Base-by-base conservation (phyloP, 371 early-diverging fungal genomes). In the Basidiobolus meristosporus region DNA sequence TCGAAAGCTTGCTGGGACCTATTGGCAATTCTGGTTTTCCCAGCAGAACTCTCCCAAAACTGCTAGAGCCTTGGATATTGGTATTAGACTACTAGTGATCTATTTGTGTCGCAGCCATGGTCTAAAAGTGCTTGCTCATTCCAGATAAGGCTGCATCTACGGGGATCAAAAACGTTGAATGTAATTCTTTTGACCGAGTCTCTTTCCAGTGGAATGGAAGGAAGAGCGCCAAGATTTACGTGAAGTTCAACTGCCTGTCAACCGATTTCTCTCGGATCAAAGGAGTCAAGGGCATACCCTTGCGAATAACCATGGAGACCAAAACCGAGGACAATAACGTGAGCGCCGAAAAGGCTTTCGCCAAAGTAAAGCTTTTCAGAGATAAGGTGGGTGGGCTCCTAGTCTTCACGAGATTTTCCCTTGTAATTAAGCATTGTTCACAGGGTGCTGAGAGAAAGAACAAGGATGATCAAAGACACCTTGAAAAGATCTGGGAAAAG, bases 201-300 rank as follows among this genome's bases (percentile, higher is more conserved):
- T 56, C 70, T 3, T 74, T 81, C 55, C 70, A 71, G 33, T 81
- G 82, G 81, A 68, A 78, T 40, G 72, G 74, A 1, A 52, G 63
- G 15, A 57, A 65, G 17, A 74, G 79, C 11, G 77, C 78, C 30
- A 79, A 73, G 39, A 52, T 82, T 20, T 63, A 64, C 52, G 43
- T 82, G 14, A 69, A 68, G 26, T 80, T 84, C 50, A 73, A 79
- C 48, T 80, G 81, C 42, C 51, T 84, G 2, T 82, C 83, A 0
- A 84, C 85, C 1, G 85, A 84, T 41, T 84, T 84, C 46, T 75
- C 80, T 15, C 56, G 78, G 10, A 77, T 82, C 53, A 82, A 84
- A 48, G 85, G 85, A 7, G 81, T 84, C 46, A 84, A 82, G 48
- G 85, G 85, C 0, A 81, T 82, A 23, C 79, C 82, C 9, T 57